Base-by-base conservation (phyloP, 371 early-diverging fungal species). In the Apophysomyces elegans region DNA sequence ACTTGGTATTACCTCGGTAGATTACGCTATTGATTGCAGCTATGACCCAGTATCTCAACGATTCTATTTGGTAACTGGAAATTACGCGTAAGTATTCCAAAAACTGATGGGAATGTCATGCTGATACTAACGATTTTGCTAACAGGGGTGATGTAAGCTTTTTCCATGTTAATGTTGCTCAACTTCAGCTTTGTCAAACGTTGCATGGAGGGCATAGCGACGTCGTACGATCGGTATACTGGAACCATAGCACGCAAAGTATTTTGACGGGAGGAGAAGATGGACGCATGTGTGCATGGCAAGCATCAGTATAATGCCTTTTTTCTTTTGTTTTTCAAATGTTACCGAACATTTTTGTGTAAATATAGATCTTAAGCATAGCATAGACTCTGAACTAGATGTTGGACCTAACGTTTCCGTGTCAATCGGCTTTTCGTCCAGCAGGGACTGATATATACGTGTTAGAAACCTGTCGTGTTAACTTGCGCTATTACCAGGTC, bases 1-100 rank as follows among this genome's bases (percentile, higher is more conserved):
- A 11, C 76, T 80, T 41, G 67, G 69, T 39, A 74, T 83, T n/a
- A 56, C 86, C 21, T 68, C 72, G 5, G 69, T 96, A 14, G 92
- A 96, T 63, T 98, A 96, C 72, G 86, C 89, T n/a, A 87, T 96
- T 47, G 92, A 91, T 56, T 92, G 93, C 66, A 80, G 79, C 7
- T 98, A 93, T 72, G 91, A 94, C 64, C 69, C 82, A 1, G 67
- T 62, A 3, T 66, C 81, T 0, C 88, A 90, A 70, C 81, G 95
- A 26, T 84, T 98, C 46, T 97, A 84, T 69, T 66, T 96, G 57
- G 71, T 89, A n/a, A 84, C 90, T 0, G 98, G 98, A 12, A 88
- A 90, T 8, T 88, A 90, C 66, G 82, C 70, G 93, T 92, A 82
- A 76, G 80, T 65, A 54, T 38, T 2, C 41, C 13, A 13, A 41